Base-by-base conservation (phyloP, 2,329 filamentous ascomycete species). In the Nothophoma quercina region DNA sequence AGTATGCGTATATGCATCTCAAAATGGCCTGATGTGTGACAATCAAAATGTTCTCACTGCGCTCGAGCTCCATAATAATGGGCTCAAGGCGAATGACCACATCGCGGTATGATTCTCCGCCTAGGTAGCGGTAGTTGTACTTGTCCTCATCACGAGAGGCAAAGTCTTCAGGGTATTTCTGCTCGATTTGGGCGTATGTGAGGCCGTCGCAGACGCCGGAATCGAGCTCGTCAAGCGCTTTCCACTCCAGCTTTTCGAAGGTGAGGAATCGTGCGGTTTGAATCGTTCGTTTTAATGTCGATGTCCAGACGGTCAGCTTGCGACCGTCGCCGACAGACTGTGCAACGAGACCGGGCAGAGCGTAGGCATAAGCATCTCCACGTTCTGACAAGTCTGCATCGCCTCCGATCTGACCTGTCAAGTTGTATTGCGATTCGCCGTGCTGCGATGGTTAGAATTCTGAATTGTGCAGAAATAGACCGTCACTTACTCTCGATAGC, bases 11-110 rank as follows among this genome's bases (percentile, higher is more conserved):
- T 67, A 99, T 96, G 80, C 95, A 99, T 54, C 95, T 87, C 58
- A 99, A 81, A 26, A 99, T 93, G 12, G 95, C 95, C 78, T 99
- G 95, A 74, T 99, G 95, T 3, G 95, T 98, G 56, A 99, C 92
- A 64, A 99, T 98, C 55, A 99, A 86, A 62, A 99, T 96, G 71
- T 99, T 96, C 75, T 98, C 95, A 64, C 88, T 91, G 58, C 95
- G 86, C 76, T 99, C 95, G 44, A 99, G 82, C 74, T 99, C 95
- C 95, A 99, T 99, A 78, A 99, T 99, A 77, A 99, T 99, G 57
- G 95, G 95, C 72, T 99, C 95, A 0, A 99, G 86, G 1, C 95
- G 91, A 68, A 97, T 98, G 32, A 99, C 95, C 1, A 99, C 93
- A 69, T 99, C 95, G 49, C 93, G 90, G 75, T 99, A 90, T 56